Base-by-base conservation (phyloP, 371 early-diverging fungal species). In the Mucor circinelloides region DNA sequence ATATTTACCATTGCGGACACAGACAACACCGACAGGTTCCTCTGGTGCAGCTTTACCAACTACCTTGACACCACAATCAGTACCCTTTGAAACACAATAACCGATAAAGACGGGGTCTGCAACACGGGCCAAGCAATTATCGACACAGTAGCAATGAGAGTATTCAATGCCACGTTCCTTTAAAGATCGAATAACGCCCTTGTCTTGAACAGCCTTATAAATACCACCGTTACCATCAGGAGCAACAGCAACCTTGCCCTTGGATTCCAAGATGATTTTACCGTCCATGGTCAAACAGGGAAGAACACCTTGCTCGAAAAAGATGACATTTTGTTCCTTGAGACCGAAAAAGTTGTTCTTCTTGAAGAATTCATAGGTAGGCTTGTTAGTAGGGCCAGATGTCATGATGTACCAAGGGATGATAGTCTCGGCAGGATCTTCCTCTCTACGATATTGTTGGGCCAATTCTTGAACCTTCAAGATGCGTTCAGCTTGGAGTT, bases 371-470 rank as follows among this genome's bases (percentile, higher is more conserved):
- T 74, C 67, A 58, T 85, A 87, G 44, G 96, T 97, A 21, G 91
- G 89, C 1, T 69, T 80, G 63, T 90, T 86, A 19, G 97, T 97
- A 19, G 97, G 95, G n/a, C 93, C 96, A 19, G 94, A 94, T 50
- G 94, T 94, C 97, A 97, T 97, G 70, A 97, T 90, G 71, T 93
- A 93, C 95, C 95, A 96, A 36, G 94, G 96, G 58, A 96, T 91
- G 54, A 89, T 82, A 12, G 50, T 50, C n/a, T 77, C 67, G 4
- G 60, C 64, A 27, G 58, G 68, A 56, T 70, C 62, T 30, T 60
- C 60, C 54, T 79, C 72, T 42, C 67, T 73, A n/a, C 48, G 58
- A 64, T 80, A 76, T 61, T 80, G 71, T 61, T 79, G 78, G 15
- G 92, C 95, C 19, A 97, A 68, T 50, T 85, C 76, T 80, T 97